Percentiles rank a stretch among this genome's conserved stretches.
These are phyloP conservation scores for Leptosphaerulina australis DNA, from an alignment of 2,329 filamentous ascomycete genomes.

Conservation along the genomic window DNA sequence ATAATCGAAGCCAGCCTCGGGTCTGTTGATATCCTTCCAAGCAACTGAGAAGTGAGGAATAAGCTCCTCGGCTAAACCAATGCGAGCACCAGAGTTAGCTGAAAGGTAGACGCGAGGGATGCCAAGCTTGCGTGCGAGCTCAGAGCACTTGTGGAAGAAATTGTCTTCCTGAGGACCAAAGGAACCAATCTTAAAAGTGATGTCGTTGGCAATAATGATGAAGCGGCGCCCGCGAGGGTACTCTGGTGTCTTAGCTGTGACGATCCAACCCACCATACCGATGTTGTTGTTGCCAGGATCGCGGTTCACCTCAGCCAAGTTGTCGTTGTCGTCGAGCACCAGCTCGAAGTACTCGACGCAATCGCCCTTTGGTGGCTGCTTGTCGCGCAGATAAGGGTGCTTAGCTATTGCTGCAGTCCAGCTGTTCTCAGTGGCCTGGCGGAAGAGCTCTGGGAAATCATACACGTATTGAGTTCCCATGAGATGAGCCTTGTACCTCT, in stretches of 20 bases:
- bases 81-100: constrained; percentile 97
- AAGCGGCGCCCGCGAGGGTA: constrained; percentile 92
- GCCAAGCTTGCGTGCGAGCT: constrained; percentile 89
- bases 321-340: constrained; percentile 92
- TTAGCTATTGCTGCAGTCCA: constrained; percentile 80
- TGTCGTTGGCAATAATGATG: constrained; percentile 97
- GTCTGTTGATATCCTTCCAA: constrained; percentile 85
- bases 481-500: constrained; percentile 98
- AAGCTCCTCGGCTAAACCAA: constrained; percentile 94
- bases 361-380: constrained; percentile 83
- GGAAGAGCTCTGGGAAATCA: constrained; percentile 99
- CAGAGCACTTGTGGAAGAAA: constrained; percentile 99
- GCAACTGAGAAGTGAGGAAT: constrained; percentile 97
- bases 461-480: constrained; percentile 99
- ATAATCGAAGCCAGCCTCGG: constrained; percentile 93
- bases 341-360: constrained; percentile 95
- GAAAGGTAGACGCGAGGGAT: constrained; percentile 98
- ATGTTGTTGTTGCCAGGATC: constrained; percentile 94
- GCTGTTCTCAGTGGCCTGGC: constrained; percentile 94
- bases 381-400: constrained; percentile 74
- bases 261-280: constrained; percentile 98
- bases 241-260: constrained; percentile 92
- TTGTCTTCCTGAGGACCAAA: constrained; percentile 96
- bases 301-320: constrained; percentile 87
- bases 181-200: constrained; percentile 98